phyloP scores from a whole-genome alignment of 768 basidiomycete species.

The Podaxis mareebaensis region DNA sequence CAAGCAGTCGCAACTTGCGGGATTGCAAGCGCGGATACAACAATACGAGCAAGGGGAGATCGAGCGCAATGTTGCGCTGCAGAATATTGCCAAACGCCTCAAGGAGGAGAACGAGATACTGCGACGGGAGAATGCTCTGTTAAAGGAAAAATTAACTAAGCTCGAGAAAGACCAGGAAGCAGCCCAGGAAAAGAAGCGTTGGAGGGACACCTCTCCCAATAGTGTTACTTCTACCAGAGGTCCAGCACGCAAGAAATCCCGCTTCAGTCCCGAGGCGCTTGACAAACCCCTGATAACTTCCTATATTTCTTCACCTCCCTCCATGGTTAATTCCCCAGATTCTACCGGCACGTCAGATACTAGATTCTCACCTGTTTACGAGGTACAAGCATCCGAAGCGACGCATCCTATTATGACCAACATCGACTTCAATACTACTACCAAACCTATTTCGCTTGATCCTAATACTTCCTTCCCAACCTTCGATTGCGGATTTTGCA shows the following conservation, averaged over 20 bases:
- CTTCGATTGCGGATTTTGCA: slow-evolving; percentile 78
- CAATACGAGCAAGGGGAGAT: slow-evolving; percentile 91
- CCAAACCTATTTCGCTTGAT: slow-evolving; percentile 27
- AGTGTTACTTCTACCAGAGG: slow-evolving; percentile 22
- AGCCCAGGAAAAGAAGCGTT: slow-evolving; percentile 52
- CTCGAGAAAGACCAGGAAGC: slow-evolving; percentile 39
- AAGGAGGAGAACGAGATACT: slow-evolving; percentile 86
- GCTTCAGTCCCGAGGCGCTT: slow-evolving; percentile 29
- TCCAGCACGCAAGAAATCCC: slow-evolving; percentile 34
- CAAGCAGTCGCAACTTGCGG: slow-evolving; percentile 85
- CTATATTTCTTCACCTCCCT: slow-evolving; percentile 44
- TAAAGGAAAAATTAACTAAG: slow-evolving; percentile 51
- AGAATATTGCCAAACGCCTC: slow-evolving; percentile 77
- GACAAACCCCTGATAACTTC: slow-evolving; percentile 32
- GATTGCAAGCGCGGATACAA: slow-evolving; percentile 82
- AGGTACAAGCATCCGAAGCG: slow-evolving; percentile 31
- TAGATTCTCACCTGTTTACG: slow-evolving; percentile 14
- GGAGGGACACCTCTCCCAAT: slow-evolving; percentile 51
- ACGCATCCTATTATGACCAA: slow-evolving; percentile 33
- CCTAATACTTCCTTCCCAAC: slow-evolving; percentile 38
- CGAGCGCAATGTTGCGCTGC: slow-evolving; percentile 82
- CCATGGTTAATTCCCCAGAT: slow-evolving; percentile 50
- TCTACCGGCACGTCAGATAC: slow-evolving; percentile 23
- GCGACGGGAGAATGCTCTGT: slow-evolving; percentile 61
- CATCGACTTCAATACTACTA: slow-evolving; percentile 30